Conservation (phyloP, 305 asterid genomes). For the Ajuga reptans region DNA sequence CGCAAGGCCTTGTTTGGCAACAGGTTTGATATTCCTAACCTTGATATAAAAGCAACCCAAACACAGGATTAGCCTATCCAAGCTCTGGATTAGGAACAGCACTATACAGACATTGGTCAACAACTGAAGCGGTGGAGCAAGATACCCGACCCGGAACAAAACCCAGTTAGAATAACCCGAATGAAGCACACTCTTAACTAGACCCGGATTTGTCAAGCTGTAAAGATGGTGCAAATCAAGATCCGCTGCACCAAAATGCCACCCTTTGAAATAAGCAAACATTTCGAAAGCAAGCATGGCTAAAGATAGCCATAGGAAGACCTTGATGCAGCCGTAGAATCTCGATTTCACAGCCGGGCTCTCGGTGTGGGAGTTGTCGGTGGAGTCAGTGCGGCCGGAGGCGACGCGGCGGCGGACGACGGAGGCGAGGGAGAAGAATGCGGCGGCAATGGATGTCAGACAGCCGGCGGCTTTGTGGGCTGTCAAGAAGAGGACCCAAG, state of each 20-base stretch:
- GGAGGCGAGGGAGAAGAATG: constrained; percentile 56
- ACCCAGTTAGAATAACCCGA: constrained; percentile 71
- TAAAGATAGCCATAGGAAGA: constrained; percentile 51
- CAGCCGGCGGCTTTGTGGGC: constrained; percentile 95
- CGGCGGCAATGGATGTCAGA: constrained; percentile 63
- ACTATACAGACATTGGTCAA: constrained; percentile 69
- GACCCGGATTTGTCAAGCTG: constrained; percentile 40
- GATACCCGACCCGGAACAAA: constrained; percentile 63
- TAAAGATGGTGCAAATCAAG: constrained; percentile 54
- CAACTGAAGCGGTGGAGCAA: constrained; percentile 84
- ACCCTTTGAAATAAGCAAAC: constrained; percentile 67
- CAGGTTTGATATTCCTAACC: constrained; percentile 57
- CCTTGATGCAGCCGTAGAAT: constrained; percentile 60
- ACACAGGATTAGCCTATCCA: constrained; percentile 71
- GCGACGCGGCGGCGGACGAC: constrained; percentile 73
- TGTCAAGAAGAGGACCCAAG: constrained; percentile 84
- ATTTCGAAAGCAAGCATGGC: constrained; percentile 57
- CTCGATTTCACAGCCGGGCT: constrained; percentile 36
- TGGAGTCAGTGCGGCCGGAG: constrained; percentile 66
- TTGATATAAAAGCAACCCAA: constrained; percentile 81
- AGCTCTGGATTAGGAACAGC: constrained; percentile 71
- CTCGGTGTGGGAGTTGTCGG: constrained; percentile 39
- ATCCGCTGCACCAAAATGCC: constrained; percentile 62
- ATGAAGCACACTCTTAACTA: constrained; percentile 48
- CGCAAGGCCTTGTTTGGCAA: constrained; percentile 35